These are phyloP conservation scores for Penicillium rolfsii DNA, from an alignment of 2,329 filamentous ascomycete genomes.

Conservation along the genomic window DNA sequence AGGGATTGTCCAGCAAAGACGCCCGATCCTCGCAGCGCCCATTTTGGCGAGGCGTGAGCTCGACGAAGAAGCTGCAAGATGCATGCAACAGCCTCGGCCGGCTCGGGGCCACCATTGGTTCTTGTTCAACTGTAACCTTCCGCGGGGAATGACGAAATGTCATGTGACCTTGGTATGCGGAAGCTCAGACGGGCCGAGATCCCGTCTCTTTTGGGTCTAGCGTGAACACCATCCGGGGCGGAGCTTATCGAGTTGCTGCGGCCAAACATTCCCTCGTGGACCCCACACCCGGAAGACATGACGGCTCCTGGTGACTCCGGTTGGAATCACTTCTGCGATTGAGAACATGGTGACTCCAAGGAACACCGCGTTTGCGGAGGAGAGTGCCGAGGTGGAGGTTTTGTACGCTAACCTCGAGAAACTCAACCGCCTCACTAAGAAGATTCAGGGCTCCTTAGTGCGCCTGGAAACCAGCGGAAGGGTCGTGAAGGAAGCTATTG, in stretches of 20 bases:
- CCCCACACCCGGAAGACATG: conserved; percentile 28
- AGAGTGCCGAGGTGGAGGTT: conserved; percentile 70
- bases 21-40: conserved; percentile 39
- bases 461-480: conserved; percentile 86
- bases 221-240: conserved; percentile 17
- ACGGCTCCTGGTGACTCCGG: conserved; percentile 21
- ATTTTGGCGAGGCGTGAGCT: conserved; percentile 34
- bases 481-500: conserved; percentile 87
- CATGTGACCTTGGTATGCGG: conserved; percentile 26
- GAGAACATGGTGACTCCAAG: conserved; percentile 57
- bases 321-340: conserved; percentile 23
- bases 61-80: conserved; percentile 17
- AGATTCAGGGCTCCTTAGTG: conserved; percentile 85
- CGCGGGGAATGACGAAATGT: conserved; percentile 33
- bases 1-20: conserved; percentile 42
- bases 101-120: conserved; percentile 22
- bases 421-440: conserved; percentile 89
- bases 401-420: conserved; percentile 77
- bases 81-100: conserved; percentile 29
- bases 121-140: conserved; percentile 9
- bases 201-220: conserved; percentile 27
- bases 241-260: conserved; percentile 26
- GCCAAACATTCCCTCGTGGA: conserved; percentile 19
- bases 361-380: conserved; percentile 64
- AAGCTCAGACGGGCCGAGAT: conserved; percentile 25